A percentile compares a stretch with the other conserved stretches of the same genome.
Evolutionary conservation across 495 filamentous ascomycete genomes (phyloP).

Genomic region (Neurospora sp.): DNA sequence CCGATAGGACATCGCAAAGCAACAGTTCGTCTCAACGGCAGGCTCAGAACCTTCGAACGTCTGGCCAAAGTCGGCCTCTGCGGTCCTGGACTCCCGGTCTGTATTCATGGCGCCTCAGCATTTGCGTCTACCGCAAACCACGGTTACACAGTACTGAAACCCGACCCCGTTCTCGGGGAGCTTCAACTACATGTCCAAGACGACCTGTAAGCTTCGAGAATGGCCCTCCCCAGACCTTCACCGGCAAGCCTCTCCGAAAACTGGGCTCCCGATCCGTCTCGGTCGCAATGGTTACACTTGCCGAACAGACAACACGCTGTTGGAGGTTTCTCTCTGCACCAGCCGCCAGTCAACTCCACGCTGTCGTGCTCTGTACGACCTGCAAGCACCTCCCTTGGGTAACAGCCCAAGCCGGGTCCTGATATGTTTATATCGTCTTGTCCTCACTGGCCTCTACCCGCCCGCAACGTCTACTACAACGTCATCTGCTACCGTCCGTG

Average conservation of each 20-base stretch:
- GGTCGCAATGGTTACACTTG: background rate
- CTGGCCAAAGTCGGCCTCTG: background rate
- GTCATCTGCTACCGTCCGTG: background rate
- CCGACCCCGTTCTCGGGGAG: background rate
- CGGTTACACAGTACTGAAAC: background rate
- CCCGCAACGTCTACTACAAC: background rate
- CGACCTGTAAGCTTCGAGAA: background rate
- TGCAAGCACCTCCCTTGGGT: background rate
- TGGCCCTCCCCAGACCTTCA: background rate
- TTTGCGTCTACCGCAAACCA: background rate
- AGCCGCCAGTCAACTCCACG: background rate
- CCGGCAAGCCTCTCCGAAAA: background rate
- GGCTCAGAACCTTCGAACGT: background rate
- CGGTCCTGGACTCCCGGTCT: background rate
- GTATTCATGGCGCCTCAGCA: background rate
- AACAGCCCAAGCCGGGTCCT: background rate
- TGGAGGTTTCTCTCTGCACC: background rate
- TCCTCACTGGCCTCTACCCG: background rate
- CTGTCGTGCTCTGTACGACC: background rate
- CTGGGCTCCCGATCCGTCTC: background rate
- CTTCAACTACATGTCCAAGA: background rate
- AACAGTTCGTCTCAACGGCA: background rate
- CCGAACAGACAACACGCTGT: background rate
- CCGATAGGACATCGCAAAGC: constrained; percentile 17
- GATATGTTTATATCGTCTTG: background rate